phyloP scores from a whole-genome alignment of 345 rosid species.

The Arabis alpina region DNA sequence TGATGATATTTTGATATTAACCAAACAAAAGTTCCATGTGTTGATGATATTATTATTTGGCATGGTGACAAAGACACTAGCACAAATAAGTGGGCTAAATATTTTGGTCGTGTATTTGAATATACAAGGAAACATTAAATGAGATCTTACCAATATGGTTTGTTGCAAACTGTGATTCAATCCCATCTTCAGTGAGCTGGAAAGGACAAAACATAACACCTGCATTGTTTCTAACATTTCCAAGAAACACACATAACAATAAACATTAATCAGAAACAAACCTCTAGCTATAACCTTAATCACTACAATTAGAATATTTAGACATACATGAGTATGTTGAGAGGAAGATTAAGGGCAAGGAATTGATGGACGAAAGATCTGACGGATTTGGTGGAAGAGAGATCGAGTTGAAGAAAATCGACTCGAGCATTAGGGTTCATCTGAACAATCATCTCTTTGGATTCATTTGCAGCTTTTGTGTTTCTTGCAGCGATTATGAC shows the following conservation, averaged over 20 bases:
- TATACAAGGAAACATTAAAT: neutral
- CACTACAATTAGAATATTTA: neutral
- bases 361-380: slow-evolving; percentile 54
- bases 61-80: too few relatives aligned
- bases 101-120: neutral
- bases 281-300: neutral
- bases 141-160: slow-evolving; percentile 65
- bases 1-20: slow-evolving; percentile 1
- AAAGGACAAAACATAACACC: slow-evolving; percentile 88
- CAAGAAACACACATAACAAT: neutral
- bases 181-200: slow-evolving; percentile 73
- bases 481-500: slow-evolving; percentile 84
- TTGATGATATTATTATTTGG: too few relatives aligned
- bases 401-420: slow-evolving; percentile 61
- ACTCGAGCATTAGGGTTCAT: slow-evolving; percentile 49
- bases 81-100: too few relatives aligned
- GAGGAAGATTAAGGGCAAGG: slow-evolving; percentile 64
- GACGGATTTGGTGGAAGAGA: slow-evolving; percentile 65
- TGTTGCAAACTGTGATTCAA: slow-evolving; percentile 79
- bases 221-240: slow-evolving; percentile 73
- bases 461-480: slow-evolving; percentile 69
- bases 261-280: neutral
- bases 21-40: too few relatives aligned
- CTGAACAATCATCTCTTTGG: slow-evolving; percentile 55
- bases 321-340: slow-evolving; percentile 72